These are phyloP conservation scores for Camellia granthamiana DNA, from an alignment of 148 eudicot species.

Conservation along the genomic window DNA sequence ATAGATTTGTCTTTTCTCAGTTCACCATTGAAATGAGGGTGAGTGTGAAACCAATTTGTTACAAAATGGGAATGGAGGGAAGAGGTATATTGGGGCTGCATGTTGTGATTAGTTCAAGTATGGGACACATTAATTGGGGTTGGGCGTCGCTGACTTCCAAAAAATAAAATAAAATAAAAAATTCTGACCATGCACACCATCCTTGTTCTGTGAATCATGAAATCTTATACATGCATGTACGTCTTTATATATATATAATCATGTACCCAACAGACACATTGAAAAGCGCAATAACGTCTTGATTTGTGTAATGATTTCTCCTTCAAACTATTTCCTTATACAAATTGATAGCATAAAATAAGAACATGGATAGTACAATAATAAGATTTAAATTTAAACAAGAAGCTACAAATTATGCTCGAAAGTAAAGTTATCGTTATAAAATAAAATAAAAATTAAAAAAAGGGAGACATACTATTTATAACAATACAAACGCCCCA, in stretches of 20 bases:
- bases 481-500: too few species aligned
- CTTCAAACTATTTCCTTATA: too few species aligned
- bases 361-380: too few species aligned
- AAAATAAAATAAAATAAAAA: background rate
- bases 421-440: too few species aligned
- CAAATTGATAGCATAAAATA: too few species aligned
- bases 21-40: too few species aligned
- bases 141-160: conserved; percentile 8
- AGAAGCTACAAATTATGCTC: too few species aligned
- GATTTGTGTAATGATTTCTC: conserved; percentile 21
- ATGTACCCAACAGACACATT: background rate
- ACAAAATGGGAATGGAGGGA: conserved; percentile 13
- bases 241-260: background rate
- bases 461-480: too few species aligned
- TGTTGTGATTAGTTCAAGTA: background rate
- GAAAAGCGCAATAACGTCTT: conserved; percentile 16
- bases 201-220: background rate
- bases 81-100: conserved; percentile 4
- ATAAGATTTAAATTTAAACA: too few species aligned
- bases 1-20: too few species aligned
- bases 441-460: too few species aligned
- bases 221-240: background rate
- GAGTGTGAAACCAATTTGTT: background rate
- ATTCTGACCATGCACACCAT: background rate
- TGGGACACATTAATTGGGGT: conserved; percentile 23